Evolutionary conservation across 2,329 filamentous ascomycete genomes (phyloP), one percentile per base, ranked within the genome.

Genomic region (Aspergillus sp.): DNA sequence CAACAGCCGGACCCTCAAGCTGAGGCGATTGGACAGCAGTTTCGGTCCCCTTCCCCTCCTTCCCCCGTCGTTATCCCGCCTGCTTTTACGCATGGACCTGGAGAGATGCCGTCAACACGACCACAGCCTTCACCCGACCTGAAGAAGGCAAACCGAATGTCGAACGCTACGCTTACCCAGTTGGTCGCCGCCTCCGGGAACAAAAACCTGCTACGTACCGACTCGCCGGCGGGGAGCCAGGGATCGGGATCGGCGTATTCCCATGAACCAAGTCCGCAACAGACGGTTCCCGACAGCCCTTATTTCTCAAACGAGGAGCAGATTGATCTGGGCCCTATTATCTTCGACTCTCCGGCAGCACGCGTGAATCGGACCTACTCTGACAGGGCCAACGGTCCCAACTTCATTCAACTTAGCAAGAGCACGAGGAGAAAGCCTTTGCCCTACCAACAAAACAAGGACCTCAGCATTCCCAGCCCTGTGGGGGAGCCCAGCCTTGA

Each of bases 61-160:
- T 89, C 90, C 65, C 91, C 91, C 7, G 92, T 97, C 20, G 85
- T 85, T 5, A 80, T 83, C 6, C 93, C 94, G 1, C 94, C 94
- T 3, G 87, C 86, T 11, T 94, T 97, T 73, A 84, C 87, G 52
- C 91, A 96, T 74, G 83, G 84, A 42, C 86, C 92, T 12, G 86
- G 89, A 61, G 84, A 89, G 54, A 84, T 86, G 52, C 92, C 92
- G 5, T 80, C 82, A 1, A 87, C 84, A 60, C 86, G 86, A 62
- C 90, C 90, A 0, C 87, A 90, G 66, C 86, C 91, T 59, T 88
- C 91, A 31, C 85, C 90, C 14, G 91, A 95, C 71, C 81, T 94
- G 68, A 88, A 90, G 63, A 87, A 87, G 64, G 91, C 90, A 54
- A 95, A 92, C 67, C 88, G 92, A 22, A 87, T 98, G 73, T 96